A percentile compares a stretch with the other conserved stretches of the same genome.
phyloP scores from a whole-genome alignment of 768 basidiomycete species.

The Mycena leptocephala region DNA sequence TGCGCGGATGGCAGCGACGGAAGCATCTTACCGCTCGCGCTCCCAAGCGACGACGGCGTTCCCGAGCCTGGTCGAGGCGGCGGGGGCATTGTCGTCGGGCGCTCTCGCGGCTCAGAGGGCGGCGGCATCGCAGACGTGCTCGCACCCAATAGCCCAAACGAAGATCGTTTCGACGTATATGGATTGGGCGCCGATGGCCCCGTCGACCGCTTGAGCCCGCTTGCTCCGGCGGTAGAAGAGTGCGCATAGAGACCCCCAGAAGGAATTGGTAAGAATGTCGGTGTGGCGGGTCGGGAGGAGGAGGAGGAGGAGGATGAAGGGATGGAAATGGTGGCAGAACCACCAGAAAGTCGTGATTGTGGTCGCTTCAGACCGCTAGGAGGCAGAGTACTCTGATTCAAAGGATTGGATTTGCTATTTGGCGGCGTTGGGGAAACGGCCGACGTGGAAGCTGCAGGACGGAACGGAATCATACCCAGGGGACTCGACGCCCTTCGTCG shows the following conservation, averaged over 20 bases:
- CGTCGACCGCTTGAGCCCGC: slow-evolving; percentile 74
- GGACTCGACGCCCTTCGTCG: slow-evolving; percentile 77
- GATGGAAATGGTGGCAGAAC: slow-evolving; percentile 74
- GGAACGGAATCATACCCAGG: slow-evolving; percentile 68
- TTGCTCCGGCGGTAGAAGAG: slow-evolving; percentile 54
- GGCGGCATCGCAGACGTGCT: slow-evolving; percentile 53
- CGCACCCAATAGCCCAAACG: slow-evolving; percentile 61
- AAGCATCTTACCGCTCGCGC: slow-evolving; percentile 55
- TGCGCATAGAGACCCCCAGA: slow-evolving; percentile 65
- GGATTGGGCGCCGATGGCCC: slow-evolving; percentile 60
- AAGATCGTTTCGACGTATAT: slow-evolving; percentile 69
- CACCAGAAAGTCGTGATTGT: slow-evolving; percentile 81
- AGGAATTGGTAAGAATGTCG: slow-evolving; percentile 84
- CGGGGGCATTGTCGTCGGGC: slow-evolving; percentile 54
- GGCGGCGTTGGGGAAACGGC: slow-evolving; percentile 62
- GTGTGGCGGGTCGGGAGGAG: slow-evolving; percentile 80
- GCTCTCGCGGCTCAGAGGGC: slow-evolving; percentile 42
- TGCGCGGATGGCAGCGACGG: slow-evolving; percentile 60
- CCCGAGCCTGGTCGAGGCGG: slow-evolving; percentile 47
- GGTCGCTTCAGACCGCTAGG: slow-evolving; percentile 71
- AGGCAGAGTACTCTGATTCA: slow-evolving; percentile 60
- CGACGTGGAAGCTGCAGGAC: slow-evolving; percentile 63
- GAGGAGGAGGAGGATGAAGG: slow-evolving; percentile 63
- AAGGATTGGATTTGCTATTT: slow-evolving; percentile 55
- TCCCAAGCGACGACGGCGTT: slow-evolving; percentile 48